Base-by-base conservation (phyloP, 2,329 filamentous ascomycete genomes). In the Thielaviopsis musarum region DNA sequence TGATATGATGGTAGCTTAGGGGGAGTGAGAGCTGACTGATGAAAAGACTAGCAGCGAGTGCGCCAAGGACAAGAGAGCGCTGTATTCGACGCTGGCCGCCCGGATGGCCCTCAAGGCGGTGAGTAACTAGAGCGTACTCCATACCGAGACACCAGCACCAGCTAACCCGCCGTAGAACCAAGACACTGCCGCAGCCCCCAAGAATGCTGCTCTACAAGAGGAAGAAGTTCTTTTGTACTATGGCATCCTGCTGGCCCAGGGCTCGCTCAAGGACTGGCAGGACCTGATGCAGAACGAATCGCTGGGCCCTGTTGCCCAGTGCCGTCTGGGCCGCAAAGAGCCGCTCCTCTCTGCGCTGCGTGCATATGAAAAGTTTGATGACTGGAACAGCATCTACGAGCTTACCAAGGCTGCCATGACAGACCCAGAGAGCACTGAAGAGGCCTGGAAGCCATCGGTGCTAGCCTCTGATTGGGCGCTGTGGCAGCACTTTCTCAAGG, bases 211-310 rank as follows among this genome's bases (percentile, higher is more conserved):
- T 9, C 17, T 56, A 10, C 60, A 72, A 0, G 77, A 79, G 61
- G 74, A 80, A 60, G 77, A 80, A 62, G 71, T 77, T 2, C 68
- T 76, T 0, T 70, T 80, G 1, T 71, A 77, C 19, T 79, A 77
- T 62, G 70, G 74, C 1, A 70, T 79, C 22, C 65, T 77, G 0
- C 70, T 73, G 30, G 70, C 69, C 3, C 74, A 77, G 10, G 75
- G 73, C 0, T 70, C 70, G 1, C 65, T 67, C 0, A 71, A 70
- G 0, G 75, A 77, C 52, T 73, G 72, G 60, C 62, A 71, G 1
- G 72, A 72, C 45, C 67, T 73, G 7, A 65, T 74, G 0, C 60
- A 65, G 2, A 73, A 74, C 52, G 67, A 71, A 0, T 63, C 70
- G 0, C 70, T 77, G 9, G 72, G 72, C 0, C 75, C 75, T 0